A percentile compares a stretch with the other conserved stretches of the same genome.
Evolutionary conservation across 2,329 filamentous ascomycete genomes (phyloP).

Genomic region (Diaporthe australafricana): DNA sequence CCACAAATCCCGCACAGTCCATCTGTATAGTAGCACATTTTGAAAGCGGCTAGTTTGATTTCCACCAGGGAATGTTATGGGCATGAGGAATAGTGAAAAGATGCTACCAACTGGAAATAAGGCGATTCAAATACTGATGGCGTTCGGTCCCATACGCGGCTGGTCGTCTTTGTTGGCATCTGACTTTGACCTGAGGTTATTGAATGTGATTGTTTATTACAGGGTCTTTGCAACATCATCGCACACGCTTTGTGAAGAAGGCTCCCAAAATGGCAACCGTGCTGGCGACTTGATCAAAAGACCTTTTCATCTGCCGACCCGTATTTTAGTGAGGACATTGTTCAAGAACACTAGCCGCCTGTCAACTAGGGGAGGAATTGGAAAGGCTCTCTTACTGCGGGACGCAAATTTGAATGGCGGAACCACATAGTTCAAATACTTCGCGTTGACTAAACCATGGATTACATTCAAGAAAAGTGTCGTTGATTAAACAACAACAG

Average conservation of each 20-base stretch:
- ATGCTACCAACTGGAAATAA: not conserved
- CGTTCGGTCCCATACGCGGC: not conserved
- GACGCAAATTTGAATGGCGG: no score
- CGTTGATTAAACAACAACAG: no score
- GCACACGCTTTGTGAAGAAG: not conserved
- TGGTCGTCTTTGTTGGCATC: not conserved
- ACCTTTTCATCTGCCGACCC: not conserved
- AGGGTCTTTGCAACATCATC: not conserved
- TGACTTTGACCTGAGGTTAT: not conserved
- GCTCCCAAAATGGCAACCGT: not conserved
- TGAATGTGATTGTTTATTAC: constrained; percentile 1
- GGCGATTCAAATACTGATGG: not conserved
- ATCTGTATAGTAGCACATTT: constrained; percentile 2
- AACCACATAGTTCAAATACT: no score
- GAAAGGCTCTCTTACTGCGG: no score
- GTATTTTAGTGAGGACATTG: no score
- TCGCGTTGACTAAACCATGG: no score
- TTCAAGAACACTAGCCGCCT: no score
- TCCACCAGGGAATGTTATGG: constrained; percentile 13
- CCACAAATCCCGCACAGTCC: no score
- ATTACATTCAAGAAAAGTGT: no score
- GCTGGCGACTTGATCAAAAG: not conserved
- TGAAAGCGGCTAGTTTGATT: not conserved
- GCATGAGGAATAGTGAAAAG: not conserved
- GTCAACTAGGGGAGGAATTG: no score